These are phyloP conservation scores for Claviceps maximensis DNA, from an alignment of 2,329 filamentous ascomycete species.

Conservation along the genomic window DNA sequence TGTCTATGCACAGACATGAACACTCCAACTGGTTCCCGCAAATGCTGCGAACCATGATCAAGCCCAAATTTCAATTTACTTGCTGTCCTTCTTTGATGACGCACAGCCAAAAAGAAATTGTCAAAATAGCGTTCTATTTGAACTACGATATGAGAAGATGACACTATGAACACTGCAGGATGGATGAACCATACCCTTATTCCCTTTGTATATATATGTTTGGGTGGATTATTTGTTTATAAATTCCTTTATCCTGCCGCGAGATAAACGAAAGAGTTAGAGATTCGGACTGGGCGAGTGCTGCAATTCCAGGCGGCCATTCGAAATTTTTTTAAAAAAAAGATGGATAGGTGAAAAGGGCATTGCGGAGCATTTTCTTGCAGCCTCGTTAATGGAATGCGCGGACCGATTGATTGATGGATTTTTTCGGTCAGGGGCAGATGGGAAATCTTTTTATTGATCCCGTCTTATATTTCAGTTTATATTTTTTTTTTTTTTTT, in stretches of 20 bases:
- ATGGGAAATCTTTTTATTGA: not conserved
- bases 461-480: not conserved
- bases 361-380: not conserved
- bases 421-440: not conserved
- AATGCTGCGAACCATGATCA: not conserved
- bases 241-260: not conserved
- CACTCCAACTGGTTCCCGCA: not conserved
- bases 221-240: not conserved
- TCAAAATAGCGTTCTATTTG: conserved; percentile 8
- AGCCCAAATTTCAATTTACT: not conserved
- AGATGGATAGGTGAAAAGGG: not conserved
- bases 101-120: conserved; percentile 2
- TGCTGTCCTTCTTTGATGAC: not conserved
- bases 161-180: conserved; percentile 7
- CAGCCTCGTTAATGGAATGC: not conserved
- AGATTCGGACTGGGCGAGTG: not conserved
- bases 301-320: not conserved
- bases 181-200: conserved; percentile 6
- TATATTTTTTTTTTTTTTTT: not conserved
- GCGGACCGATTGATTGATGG: not conserved
- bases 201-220: conserved; percentile 7
- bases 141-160: conserved; percentile 9
- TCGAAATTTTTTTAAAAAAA: no score
- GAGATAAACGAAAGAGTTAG: conserved; percentile 1
- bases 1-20: not conserved